These are phyloP conservation scores for Nannochloropsis oceanica DNA, from an alignment of 108 stramenopile genomes.

Conservation along the genomic window DNA sequence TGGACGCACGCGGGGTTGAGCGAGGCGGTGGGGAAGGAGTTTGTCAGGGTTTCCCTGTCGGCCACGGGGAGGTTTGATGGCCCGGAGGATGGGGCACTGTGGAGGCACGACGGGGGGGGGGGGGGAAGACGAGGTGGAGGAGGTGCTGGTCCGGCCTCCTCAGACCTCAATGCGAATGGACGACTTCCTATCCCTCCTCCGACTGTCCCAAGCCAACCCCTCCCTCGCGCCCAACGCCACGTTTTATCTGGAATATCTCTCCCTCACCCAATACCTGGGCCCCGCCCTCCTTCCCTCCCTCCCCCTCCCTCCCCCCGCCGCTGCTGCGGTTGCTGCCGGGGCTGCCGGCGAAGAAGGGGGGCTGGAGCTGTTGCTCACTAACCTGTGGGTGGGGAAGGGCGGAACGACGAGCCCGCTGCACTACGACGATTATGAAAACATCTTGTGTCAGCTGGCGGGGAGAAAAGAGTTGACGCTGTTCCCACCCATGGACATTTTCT, in stretches of 20 bases:
- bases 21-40: neutral
- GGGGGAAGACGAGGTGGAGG: neutral
- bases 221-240: neutral
- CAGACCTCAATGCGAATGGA: conserved; percentile 2
- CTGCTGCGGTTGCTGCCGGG: neutral
- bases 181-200: conserved; percentile 11
- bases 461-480: conserved; percentile 29
- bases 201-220: neutral
- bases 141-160: conserved; percentile 28
- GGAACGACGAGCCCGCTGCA: conserved; percentile 2
- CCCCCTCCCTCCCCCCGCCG: neutral
- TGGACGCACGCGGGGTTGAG: neutral
- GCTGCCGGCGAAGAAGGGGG: conserved; percentile 4
- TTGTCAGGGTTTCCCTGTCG: neutral
- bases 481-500: conserved; percentile 22
- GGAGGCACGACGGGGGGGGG: neutral
- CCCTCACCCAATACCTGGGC: conserved; percentile 20
- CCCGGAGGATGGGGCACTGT: conserved; percentile 12
- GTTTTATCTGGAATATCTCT: conserved; percentile 10
- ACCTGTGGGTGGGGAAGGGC: conserved; percentile 34
- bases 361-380: conserved; percentile 28
- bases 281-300: neutral
- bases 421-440: conserved; percentile 36
- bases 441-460: conserved; percentile 29
- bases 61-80: conserved; percentile 8